phyloP scores from a whole-genome alignment of 345 rosid genomes.

The Abelmoschus esculentus region DNA sequence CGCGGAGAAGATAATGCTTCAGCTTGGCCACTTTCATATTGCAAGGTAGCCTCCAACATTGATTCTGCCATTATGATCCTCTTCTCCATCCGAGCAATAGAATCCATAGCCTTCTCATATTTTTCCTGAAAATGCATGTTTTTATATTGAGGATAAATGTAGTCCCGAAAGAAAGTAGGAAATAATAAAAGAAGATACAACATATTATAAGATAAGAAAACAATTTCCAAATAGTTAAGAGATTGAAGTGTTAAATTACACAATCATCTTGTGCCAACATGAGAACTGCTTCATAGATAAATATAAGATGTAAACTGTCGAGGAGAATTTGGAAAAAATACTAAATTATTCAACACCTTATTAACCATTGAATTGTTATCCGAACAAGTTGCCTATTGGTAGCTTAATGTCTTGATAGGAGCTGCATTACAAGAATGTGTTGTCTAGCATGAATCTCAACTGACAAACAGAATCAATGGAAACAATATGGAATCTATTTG shows the following conservation, averaged over 20 bases:
- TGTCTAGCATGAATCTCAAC: background rate
- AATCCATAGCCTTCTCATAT: background rate
- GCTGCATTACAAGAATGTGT: background rate
- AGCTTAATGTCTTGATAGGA: too few relatives aligned
- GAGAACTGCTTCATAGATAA: too few relatives aligned
- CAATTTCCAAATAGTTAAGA: too few relatives aligned
- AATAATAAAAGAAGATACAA: too few relatives aligned
- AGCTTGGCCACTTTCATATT: background rate
- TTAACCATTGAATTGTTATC: too few relatives aligned
- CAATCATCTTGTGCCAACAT: too few relatives aligned
- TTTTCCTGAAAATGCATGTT: background rate
- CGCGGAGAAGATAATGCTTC: background rate
- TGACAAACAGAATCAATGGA: background rate
- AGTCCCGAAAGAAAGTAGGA: background rate
- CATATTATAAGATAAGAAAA: too few relatives aligned
- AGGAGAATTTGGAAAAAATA: too few relatives aligned
- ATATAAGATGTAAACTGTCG: too few relatives aligned
- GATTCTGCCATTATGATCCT: background rate
- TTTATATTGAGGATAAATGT: background rate
- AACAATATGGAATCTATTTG: background rate
- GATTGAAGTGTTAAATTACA: too few relatives aligned
- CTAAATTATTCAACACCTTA: too few relatives aligned
- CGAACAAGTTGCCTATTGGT: too few relatives aligned
- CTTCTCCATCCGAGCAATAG: background rate
- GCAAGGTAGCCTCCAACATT: background rate